Base-by-base conservation (phyloP, 2,329 filamentous ascomycete genomes). In the Paradendryphiella salina region DNA sequence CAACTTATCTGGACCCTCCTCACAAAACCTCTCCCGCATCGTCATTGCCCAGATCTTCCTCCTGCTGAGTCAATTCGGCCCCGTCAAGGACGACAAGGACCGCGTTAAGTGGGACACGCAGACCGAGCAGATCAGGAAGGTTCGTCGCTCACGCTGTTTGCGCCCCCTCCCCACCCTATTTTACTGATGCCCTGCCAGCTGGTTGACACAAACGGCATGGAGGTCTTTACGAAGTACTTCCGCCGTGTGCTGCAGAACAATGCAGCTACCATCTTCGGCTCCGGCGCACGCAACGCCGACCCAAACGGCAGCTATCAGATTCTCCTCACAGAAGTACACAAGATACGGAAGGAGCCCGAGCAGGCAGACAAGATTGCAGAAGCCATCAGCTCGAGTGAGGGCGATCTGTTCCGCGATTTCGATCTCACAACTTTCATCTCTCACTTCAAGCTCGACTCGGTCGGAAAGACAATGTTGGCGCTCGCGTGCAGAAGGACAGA, bases 121-220 rank as follows among this genome's bases (percentile, higher is more conserved):
- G 77, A 87, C 86, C 70, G 90, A 95, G 67, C 92, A 96, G 79
- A 87, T 99, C 68, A 86, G 86, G 75, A 96, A 95, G 84, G 91
- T 95, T 79, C 72, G 82, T 67, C 39, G 46, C 37, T 18, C 46
- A 29, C 48, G 36, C 28, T 35, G 39, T 46, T 43, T 41, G 51
- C 47, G 39, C 52, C 17, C 45, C 23, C 28, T 39, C 42, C 44
- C 40, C 20, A 21, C 36, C 18, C 31, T 20, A 9, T 41, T 18
- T n/a, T 57, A 50, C 65, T 71, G 49, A 71, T 52, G 26, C 31
- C 21, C 33, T 17, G 10, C 45, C 60, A 96, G 89, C 86, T 97
- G 73, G 88, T 97, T 78, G 87, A 96, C 84, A 92, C 93, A 69
- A 87, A 96, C 91, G 92, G 92, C 72, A 99, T 99, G 93, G 95